Conservation (phyloP, 805 yeast genomes). For the Yarrowia hollandica region DNA sequence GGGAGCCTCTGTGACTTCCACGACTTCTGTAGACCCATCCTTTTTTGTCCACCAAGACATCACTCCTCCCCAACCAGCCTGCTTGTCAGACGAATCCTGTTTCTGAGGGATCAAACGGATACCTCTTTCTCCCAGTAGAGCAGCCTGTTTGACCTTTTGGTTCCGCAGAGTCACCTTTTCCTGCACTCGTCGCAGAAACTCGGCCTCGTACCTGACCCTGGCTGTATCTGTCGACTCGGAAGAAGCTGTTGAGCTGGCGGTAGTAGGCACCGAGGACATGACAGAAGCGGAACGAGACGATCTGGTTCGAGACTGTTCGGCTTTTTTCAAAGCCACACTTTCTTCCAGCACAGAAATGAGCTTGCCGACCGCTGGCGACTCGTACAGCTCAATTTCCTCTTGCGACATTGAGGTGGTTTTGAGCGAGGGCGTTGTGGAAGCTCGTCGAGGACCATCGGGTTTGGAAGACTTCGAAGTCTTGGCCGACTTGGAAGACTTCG, state of each 20-base stretch:
- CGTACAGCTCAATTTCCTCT: background rate
- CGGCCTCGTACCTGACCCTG: background rate
- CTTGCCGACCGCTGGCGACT: conserved; percentile 3
- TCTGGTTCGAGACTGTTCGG: background rate
- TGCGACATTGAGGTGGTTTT: background rate
- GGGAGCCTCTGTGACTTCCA: background rate
- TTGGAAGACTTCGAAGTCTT: background rate
- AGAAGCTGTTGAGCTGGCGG: background rate
- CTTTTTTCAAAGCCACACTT: background rate
- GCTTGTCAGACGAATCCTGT: background rate
- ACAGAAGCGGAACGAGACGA: background rate
- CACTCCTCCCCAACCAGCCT: background rate
- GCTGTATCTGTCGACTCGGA: background rate
- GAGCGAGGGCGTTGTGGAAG: background rate
- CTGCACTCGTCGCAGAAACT: background rate
- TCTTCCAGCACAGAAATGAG: conserved; percentile 10
- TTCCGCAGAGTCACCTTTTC: background rate
- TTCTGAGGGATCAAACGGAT: background rate
- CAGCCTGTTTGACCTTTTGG: conserved; percentile 25
- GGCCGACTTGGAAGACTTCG: background rate
- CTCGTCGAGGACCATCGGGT: background rate
- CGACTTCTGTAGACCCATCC: background rate
- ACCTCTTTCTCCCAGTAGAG: background rate
- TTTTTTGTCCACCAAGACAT: conserved; percentile 7
- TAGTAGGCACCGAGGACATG: background rate